Evolutionary conservation across 2,329 filamentous ascomycete species (phyloP).

Genomic region (Trichothecium sympodiale): DNA sequence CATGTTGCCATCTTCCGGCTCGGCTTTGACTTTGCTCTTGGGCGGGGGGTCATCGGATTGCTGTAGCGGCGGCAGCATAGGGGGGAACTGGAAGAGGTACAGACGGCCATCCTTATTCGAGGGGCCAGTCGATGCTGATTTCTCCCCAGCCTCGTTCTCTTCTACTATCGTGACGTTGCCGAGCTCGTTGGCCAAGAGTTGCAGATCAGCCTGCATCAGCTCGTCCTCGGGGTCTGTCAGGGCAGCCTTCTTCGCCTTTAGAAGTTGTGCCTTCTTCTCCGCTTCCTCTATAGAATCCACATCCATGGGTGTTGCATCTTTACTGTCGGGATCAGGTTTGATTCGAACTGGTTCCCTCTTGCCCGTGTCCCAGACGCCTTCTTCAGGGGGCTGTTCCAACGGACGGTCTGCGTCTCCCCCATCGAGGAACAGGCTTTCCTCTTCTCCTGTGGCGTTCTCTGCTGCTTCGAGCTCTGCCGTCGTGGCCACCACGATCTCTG

Average conservation of each 20-base stretch:
- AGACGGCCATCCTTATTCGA: conserved; percentile 41
- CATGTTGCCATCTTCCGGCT: conserved; percentile 26
- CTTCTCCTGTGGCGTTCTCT: conserved; percentile 32
- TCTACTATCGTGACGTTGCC: conserved; percentile 23
- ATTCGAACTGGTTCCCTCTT: conserved; percentile 9
- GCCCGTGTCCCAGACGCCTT: conserved; percentile 32
- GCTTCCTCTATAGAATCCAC: conserved; percentile 8
- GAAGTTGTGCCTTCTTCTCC: conserved; percentile 14
- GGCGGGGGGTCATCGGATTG: conserved; percentile 4
- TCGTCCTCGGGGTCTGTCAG: conserved; percentile 26
- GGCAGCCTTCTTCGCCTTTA: conserved; percentile 12
- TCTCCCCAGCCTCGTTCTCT: conserved; percentile 13
- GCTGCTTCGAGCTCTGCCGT: conserved; percentile 47
- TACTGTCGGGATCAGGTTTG: conserved; percentile 9
- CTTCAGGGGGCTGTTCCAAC: conserved; percentile 20
- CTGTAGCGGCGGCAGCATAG: conserved; percentile 45
- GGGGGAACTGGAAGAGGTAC: conserved; percentile 56
- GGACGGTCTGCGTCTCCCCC: conserved; percentile 16
- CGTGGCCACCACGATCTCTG: conserved; percentile 41
- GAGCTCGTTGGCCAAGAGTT: conserved; percentile 31
- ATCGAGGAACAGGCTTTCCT: conserved; percentile 35
- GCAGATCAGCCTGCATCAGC: conserved; percentile 26
- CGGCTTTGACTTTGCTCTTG: conserved; percentile 26
- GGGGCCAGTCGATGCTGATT: conserved; percentile 12
- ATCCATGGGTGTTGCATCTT: conserved; percentile 7